Evolutionary conservation across 768 basidiomycete genomes (phyloP), one percentile per base, ranked within the genome.

Genomic region (Boletus fagicola): DNA sequence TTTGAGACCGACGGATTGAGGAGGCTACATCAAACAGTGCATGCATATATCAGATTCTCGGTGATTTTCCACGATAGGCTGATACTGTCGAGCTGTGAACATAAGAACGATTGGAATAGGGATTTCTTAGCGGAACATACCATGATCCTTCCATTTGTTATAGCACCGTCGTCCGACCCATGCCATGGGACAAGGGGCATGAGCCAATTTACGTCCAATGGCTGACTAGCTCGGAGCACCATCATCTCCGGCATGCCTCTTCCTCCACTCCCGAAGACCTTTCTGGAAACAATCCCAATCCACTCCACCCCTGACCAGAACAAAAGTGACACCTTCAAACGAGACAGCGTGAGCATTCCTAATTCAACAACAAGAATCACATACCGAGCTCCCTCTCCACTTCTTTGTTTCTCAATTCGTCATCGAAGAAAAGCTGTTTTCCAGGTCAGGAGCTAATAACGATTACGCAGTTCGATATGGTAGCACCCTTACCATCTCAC

Each of bases 201-300:
- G 20, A 35, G 28, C n/a, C 18, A 31, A 26, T 42, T 51, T 46
- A 57, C n/a, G 26, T 54, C 28, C 22, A 36, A 28, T 15, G 22
- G 22, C 16, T 18, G 39, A 38, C 54, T 68, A 62, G 48, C n/a
- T 53, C 36, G 53, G 51, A 31, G 55, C 28, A 26, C 18, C 43
- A n/a, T 48, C 49, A 31, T 57, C 54, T 18, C 40, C 67, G 18
- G 72, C 68, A 58, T 76, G 75, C 50, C 77, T 74, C 53, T 69
- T 81, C 60, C 88, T 76, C 94, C 94, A 97, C 51, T 81, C 75
- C 20, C 64, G 72, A 31, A 96, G 70, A 0, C 94, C 94, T n/a
- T 78, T 73, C 61, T 88, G 84, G 65, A 91, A 92, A 5, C 77
- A 72, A n/a, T 76, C 69, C 48, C 78, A 73, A 61, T 84, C 78